Evolutionary conservation across 2,329 filamentous ascomycete species (phyloP), one percentile per base, ranked within the genome.

Genomic region (Coniochaeta ligniaria): DNA sequence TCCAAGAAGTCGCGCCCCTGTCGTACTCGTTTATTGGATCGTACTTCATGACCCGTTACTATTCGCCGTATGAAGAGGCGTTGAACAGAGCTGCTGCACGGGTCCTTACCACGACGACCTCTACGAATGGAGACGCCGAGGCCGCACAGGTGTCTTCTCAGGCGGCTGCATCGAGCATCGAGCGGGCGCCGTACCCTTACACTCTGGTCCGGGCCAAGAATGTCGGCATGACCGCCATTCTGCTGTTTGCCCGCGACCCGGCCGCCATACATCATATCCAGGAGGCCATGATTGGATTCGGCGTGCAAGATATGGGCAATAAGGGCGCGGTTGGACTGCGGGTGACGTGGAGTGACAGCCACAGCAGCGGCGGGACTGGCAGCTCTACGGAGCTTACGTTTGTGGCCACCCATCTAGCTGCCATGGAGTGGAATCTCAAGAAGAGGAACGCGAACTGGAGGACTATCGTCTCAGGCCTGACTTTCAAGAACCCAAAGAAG

Each of bases 1-100:
- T 99, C 20, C 93, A 99, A 74, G 95, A 99, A 75, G 82, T 97
- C 63, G 90, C 93, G 11, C 95, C 95, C 0, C 82, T 98, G 57
- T 83, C 88, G 59, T 86, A 92, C 69, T 86, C 90, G 26, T 96
- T 98, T 72, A 87, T 97, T 54, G 94, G 94, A 33, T 89, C 90
- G 41, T 88, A 90, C 22, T 90, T 90, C 65, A 76, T 98, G 38
- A 80, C 80, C 28, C 86, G 89, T 0, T 98, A 96, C 73, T 86
- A 95, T 67, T 78, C 85, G 60, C 82, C 83, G 31, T 88, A 95
- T 71, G 81, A 83, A 56, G 80, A 88, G 62, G 90, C 91, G 0
- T 80, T 98, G 60, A 84, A 89, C 64, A 78, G 87, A 60, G 92
- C 91, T 0, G 84, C 85, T 8, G 73, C 78, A 41, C 75, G 77